Base-by-base conservation (phyloP, 2,329 filamentous ascomycete species). In the Fusarium palustre region DNA sequence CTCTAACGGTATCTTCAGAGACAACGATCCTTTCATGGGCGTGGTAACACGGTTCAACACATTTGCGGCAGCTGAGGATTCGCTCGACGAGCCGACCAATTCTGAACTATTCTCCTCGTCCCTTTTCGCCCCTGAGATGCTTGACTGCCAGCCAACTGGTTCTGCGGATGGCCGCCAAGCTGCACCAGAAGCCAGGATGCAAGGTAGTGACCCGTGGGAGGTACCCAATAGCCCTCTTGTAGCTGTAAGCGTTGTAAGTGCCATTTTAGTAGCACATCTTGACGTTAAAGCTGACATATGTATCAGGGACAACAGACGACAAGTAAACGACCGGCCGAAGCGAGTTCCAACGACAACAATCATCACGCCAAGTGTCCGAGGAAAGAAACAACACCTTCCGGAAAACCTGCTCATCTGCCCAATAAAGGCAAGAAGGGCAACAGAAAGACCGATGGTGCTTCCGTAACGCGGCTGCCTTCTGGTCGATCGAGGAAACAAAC, bases 321-420 rank as follows among this genome's bases (percentile, higher is more conserved):
- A 34, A 41, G 25, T 24, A 54, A 54, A 10, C 38, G 50, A 13
- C 39, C 38, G 9, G 39, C 39, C 13, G 50, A 54, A n/a, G 13
- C 33, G 25, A 28, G 13, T 22, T n/a, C 22, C 16, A 54, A 33
- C 20, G 33, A 39, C 28, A 38, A 20, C 10, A 20, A 16, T 11
- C 43, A 18, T 22, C 64, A 41, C 12, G 39, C 48, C 36, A 59
- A 68, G 59, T n/a, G 7, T 15, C 49, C 31, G 3, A 49, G 65
- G 52, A 33, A 49, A 24, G 49, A 25, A 6, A 31, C 28, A 31
- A 20, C 13, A 11, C 28, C 28, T 5, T n/a, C 7, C 25, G 62
- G 16, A 15, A 33, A 30, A 15, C 39, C 39, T 9, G 22, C 39
- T 6, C 57, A 39, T 5, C 15, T 43, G 22, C 5, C 25, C 25